Conservation (phyloP, 2,329 filamentous ascomycete species). For the Apiospora sp. region DNA sequence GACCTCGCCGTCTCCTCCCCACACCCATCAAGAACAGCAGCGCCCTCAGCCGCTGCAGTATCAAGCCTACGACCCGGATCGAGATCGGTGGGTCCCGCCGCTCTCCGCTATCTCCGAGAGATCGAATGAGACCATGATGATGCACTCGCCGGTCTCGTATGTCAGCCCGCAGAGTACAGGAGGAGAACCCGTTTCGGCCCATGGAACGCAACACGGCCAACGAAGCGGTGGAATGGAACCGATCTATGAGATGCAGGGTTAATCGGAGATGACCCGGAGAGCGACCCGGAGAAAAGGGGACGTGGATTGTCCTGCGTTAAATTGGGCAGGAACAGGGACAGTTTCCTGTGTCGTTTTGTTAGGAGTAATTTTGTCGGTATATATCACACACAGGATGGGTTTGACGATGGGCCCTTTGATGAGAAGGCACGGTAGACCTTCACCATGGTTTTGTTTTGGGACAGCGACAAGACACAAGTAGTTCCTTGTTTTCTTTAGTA, state of each 20-base stretch:
- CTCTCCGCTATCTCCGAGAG: slow-evolving; percentile 3
- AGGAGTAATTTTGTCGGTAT: not conserved
- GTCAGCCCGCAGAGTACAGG: slow-evolving; percentile 12
- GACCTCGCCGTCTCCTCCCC: too few relatives aligned
- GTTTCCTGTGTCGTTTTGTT: not conserved
- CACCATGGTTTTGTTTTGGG: not conserved
- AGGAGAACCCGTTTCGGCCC: not conserved
- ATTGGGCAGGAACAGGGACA: not conserved
- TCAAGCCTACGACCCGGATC: not conserved
- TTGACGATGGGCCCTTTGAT: not conserved
- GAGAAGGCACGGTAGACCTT: not conserved
- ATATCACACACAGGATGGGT: not conserved
- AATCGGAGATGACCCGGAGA: not conserved
- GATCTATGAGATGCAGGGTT: slow-evolving; percentile 14
- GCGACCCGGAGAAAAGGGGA: not conserved
- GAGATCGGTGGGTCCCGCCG: not conserved
- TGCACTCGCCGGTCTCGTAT: not conserved
- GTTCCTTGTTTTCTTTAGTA: not conserved
- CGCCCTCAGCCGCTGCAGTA: not conserved
- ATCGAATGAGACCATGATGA: slow-evolving; percentile 6
- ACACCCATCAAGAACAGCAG: not conserved
- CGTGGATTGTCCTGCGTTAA: too few relatives aligned
- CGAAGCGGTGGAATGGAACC: not conserved
- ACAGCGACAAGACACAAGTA: not conserved
- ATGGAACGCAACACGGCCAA: not conserved